Percentiles rank a stretch among this genome's conserved stretches.
Conservation (phyloP, 495 filamentous ascomycete species). For the Aspergillus nidulans region DNA sequence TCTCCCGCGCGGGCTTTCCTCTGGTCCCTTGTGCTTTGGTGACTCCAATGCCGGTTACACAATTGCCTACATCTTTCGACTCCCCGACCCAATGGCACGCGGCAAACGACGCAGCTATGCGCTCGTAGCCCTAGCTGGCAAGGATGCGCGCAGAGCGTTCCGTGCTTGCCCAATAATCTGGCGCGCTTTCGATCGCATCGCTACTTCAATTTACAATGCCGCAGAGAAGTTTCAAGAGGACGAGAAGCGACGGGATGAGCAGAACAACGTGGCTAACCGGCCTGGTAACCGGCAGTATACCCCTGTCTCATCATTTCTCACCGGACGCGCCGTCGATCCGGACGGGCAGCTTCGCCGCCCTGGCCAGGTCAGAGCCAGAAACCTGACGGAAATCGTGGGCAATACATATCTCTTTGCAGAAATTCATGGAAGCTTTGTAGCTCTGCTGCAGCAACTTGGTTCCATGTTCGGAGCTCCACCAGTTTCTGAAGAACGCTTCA, state of each 20-base stretch:
- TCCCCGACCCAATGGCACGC: slow-evolving; percentile 82
- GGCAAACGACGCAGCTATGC: slow-evolving; percentile 84
- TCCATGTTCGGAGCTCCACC: slow-evolving; percentile 43
- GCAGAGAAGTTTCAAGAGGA: slow-evolving; percentile 52
- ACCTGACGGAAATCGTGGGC: slow-evolving; percentile 81
- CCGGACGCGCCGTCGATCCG: slow-evolving; percentile 54
- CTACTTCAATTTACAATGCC: slow-evolving; percentile 64
- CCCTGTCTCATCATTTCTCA: slow-evolving; percentile 61
- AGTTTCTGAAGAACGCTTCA: slow-evolving; percentile 41
- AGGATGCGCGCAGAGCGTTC: slow-evolving; percentile 69
- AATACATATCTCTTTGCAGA: slow-evolving; percentile 85
- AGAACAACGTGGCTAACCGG: slow-evolving; percentile 24
- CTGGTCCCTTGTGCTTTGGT: slow-evolving; percentile 82
- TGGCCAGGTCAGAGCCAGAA: slow-evolving; percentile 62
- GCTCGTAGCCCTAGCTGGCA: slow-evolving; percentile 69
- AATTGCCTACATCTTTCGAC: slow-evolving; percentile 87
- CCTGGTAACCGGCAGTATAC: slow-evolving; percentile 38
- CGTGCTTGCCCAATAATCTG: slow-evolving; percentile 72
- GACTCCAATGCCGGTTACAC: slow-evolving; percentile 80
- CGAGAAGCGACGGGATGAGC: slow-evolving; percentile 42
- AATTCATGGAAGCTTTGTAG: slow-evolving; percentile 75
- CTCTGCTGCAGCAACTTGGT: slow-evolving; percentile 63
- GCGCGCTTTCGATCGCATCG: slow-evolving; percentile 70
- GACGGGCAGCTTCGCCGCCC: slow-evolving; percentile 50
- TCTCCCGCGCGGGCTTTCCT: slow-evolving; percentile 68